phyloP scores from a whole-genome alignment of 176 grass and related monocot genomes.

The Sorghum bicolor region Sorghum_bicolor_NCBIv3 NC_012870.2:69875001-69875500 shows the following conservation, averaged over 20 bases:
- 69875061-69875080: not conserved
- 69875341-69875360: slow-evolving; percentile 74
- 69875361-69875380: not conserved
- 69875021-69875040: not conserved
- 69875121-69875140: slow-evolving; percentile 57
- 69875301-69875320: slow-evolving; percentile 52
- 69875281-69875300: slow-evolving; percentile 96
- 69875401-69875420: not conserved
- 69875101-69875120: slow-evolving; percentile 80
- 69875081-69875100: slow-evolving; percentile 9
- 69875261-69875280: slow-evolving; percentile 73
- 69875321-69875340: slow-evolving; percentile 56
- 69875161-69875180: slow-evolving; percentile 83
- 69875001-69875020: not conserved
- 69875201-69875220: slow-evolving; percentile 62
- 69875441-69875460: slow-evolving; percentile 48
- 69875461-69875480: slow-evolving; percentile 49
- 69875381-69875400: not conserved
- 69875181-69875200: slow-evolving; percentile 56
- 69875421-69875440: slow-evolving; percentile 27
- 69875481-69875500: slow-evolving; percentile 57
- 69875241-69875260: slow-evolving; percentile 67
- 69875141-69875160: slow-evolving; percentile 64
- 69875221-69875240: slow-evolving; percentile 70
- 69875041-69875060: not conserved